Evolutionary conservation across 73 alveolate genomes (phyloP).

Genomic region (Urostyla sp.): DNA sequence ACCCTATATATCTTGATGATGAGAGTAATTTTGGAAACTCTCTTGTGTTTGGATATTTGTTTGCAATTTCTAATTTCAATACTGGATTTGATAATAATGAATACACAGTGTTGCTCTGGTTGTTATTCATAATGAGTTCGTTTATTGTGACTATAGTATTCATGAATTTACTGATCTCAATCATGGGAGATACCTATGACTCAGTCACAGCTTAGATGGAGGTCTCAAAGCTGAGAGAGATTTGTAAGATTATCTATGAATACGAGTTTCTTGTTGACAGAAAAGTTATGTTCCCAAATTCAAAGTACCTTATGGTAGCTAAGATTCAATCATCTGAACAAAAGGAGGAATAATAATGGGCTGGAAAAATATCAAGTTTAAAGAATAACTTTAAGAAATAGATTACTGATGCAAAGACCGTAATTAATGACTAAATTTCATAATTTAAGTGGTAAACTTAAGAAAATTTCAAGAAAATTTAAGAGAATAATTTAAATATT

Average conservation of each 20-base stretch:
- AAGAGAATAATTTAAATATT: no score
- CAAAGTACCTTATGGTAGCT: slow-evolving; percentile 55
- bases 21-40: no score
- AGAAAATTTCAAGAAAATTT: no score
- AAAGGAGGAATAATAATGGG: slow-evolving; percentile 44
- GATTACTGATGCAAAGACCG: no score
- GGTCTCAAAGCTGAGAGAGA: slow-evolving; percentile 58
- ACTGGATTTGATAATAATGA: slow-evolving; percentile 40
- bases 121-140: slow-evolving; percentile 26
- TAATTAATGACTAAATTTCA: no score
- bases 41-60: slow-evolving; percentile 28
- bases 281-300: slow-evolving; percentile 30
- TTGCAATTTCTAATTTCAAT: slow-evolving; percentile 54
- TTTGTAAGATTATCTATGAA: slow-evolving; percentile 57
- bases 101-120: slow-evolving; percentile 43
- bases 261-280: slow-evolving; percentile 55
- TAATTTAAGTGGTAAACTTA: no score
- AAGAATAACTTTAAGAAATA: no score
- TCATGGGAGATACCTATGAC: slow-evolving; percentile 73
- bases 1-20: no score
- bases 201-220: slow-evolving; percentile 60
- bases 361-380: no score
- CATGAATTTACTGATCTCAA: slow-evolving; percentile 59
- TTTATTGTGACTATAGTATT: slow-evolving; percentile 53
- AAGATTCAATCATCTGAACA: slow-evolving; percentile 59